phyloP scores from a whole-genome alignment of 1,139 yeast genomes.

The Zygoascus sp. region DNA sequence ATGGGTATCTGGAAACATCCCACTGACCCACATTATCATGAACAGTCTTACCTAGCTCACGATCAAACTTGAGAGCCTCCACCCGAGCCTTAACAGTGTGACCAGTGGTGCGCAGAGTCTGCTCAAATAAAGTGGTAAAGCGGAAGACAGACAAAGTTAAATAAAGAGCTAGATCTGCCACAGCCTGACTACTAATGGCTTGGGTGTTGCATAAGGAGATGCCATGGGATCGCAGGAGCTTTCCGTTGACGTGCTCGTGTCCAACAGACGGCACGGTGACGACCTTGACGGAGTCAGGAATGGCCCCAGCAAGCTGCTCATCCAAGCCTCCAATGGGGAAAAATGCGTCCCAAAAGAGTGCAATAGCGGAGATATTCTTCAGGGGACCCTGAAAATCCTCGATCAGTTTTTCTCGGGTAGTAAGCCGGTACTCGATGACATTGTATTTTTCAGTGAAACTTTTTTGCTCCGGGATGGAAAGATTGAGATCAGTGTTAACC shows the following conservation, averaged over 20 bases:
- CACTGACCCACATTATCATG: constrained; percentile 21
- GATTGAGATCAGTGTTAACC: constrained; percentile 3
- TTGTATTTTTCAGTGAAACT: constrained; percentile 10
- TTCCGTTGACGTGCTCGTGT: constrained; percentile 54
- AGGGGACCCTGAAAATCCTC: constrained; percentile 19
- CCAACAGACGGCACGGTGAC: constrained; percentile 72
- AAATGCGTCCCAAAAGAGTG: constrained; percentile 25
- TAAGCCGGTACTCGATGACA: constrained; percentile 10
- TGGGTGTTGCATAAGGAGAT: constrained; percentile 57
- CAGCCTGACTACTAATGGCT: constrained; percentile 56
- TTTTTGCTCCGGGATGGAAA: constrained; percentile 6
- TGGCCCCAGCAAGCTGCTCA: constrained; percentile 43
- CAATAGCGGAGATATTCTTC: constrained; percentile 22
- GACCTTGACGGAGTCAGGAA: constrained; percentile 52
- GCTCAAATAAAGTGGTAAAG: constrained; percentile 50
- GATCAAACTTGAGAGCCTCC: constrained; percentile 22
- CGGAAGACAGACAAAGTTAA: constrained; percentile 60
- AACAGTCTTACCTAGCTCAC: constrained; percentile 21
- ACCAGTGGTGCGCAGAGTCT: constrained; percentile 38
- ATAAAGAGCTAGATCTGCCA: constrained; percentile 69
- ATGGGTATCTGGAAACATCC: constrained; percentile 8
- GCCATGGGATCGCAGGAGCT: constrained; percentile 39
- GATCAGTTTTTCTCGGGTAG: constrained; percentile 21
- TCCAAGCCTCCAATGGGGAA: constrained; percentile 25
- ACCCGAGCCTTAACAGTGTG: constrained; percentile 45